Evolutionary conservation across 495 filamentous ascomycete genomes (phyloP).

Genomic region (Beverwykella pulmonaria): DNA sequence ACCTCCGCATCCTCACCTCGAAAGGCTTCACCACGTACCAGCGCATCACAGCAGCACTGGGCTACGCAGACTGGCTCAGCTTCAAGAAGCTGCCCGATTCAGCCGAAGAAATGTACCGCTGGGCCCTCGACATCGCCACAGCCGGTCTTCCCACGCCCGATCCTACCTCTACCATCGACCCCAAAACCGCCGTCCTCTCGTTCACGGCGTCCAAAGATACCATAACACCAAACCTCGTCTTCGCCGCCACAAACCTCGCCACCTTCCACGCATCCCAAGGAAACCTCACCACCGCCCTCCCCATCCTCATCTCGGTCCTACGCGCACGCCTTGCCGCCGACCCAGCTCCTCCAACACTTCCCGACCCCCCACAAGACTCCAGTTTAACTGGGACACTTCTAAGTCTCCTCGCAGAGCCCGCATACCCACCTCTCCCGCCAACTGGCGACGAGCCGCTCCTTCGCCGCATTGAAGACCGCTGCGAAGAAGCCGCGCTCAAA

Average conservation of each 20-base stretch:
- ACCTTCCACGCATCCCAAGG: conserved; percentile 71
- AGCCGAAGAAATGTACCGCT: conserved; percentile 68
- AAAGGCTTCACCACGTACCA: conserved; percentile 73
- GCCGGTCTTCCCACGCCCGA: conserved; percentile 48
- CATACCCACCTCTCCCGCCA: conserved; percentile 64
- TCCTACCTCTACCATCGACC: conserved; percentile 58
- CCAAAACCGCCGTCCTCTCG: conserved; percentile 61
- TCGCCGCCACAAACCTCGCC: conserved; percentile 73
- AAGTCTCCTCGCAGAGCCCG: conserved; percentile 23
- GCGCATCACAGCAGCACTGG: conserved; percentile 74
- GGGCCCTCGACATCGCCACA: conserved; percentile 70
- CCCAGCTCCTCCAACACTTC: conserved; percentile 24
- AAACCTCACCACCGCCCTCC: conserved; percentile 66
- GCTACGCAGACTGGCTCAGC: conserved; percentile 80
- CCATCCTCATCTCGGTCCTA: conserved; percentile 84
- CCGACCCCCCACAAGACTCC: conserved; percentile 11
- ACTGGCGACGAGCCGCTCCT: conserved; percentile 67
- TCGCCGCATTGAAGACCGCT: conserved; percentile 63
- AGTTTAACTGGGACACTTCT: conserved; percentile 25
- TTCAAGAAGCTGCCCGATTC: conserved; percentile 66
- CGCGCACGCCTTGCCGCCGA: conserved; percentile 64
- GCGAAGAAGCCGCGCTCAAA: conserved; percentile 84
- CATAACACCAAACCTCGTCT: conserved; percentile 72
- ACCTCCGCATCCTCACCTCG: conserved; percentile 76
- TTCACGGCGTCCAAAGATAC: conserved; percentile 43